phyloP scores from a whole-genome alignment of 2,329 filamentous ascomycete genomes.

The Beauveria asiatica region DNA sequence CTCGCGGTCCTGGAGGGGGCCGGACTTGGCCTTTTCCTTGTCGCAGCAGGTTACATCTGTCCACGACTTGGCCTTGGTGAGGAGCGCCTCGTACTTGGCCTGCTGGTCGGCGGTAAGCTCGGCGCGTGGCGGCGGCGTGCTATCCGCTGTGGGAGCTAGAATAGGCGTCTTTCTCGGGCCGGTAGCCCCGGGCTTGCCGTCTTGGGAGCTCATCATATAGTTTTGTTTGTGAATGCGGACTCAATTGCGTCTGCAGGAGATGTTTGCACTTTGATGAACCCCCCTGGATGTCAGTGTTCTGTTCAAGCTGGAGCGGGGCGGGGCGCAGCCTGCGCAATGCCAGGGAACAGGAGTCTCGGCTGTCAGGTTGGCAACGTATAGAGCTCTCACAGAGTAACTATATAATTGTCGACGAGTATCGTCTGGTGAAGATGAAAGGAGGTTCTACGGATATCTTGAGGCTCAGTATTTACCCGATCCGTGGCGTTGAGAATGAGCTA shows the following conservation, averaged over 20 bases:
- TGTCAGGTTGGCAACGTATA: background rate
- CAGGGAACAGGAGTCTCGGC: too few relatives aligned
- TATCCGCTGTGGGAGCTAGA: conserved; percentile 44
- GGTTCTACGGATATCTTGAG: background rate
- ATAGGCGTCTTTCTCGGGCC: conserved; percentile 46
- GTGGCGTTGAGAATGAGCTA: background rate
- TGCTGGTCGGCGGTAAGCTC: conserved; percentile 68
- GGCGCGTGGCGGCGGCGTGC: conserved; percentile 47
- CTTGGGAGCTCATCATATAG: background rate
- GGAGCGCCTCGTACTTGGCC: conserved; percentile 70
- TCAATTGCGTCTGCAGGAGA: background rate
- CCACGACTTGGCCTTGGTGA: conserved; percentile 64
- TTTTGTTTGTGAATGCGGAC: background rate
- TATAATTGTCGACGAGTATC: too few relatives aligned
- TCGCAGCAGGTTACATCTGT: conserved; percentile 48
- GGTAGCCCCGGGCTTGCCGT: background rate
- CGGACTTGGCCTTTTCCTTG: conserved; percentile 47
- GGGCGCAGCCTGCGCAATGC: too few relatives aligned
- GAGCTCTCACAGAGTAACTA: too few relatives aligned
- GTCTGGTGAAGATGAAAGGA: background rate
- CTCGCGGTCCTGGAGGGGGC: conserved; percentile 68
- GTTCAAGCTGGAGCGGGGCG: background rate
- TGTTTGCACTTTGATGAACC: background rate
- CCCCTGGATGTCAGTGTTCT: background rate
- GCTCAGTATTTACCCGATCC: background rate